Percentiles rank a stretch among this genome's conserved stretches.
Conservation (phyloP, 2,329 filamentous ascomycete genomes). For the Neurospora crassa region DNA sequence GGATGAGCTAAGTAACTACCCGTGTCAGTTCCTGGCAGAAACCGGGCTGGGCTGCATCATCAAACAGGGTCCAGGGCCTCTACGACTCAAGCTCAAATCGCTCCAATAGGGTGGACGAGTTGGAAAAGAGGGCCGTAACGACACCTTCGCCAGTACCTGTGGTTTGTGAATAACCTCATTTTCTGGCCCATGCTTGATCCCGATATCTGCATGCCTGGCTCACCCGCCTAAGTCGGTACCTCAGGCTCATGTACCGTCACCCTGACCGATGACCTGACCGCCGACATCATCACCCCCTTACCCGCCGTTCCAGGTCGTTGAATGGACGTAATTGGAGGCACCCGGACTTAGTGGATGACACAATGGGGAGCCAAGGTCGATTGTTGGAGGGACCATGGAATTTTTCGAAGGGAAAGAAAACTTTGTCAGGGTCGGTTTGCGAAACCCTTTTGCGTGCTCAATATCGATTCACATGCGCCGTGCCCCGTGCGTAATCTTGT, state of each 20-base stretch:
- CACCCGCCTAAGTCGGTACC: not conserved
- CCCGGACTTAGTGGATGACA: not conserved
- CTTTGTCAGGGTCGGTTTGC: not conserved
- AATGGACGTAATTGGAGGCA: not conserved
- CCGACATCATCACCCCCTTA: not conserved
- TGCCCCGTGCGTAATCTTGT: not conserved
- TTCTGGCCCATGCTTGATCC: not conserved
- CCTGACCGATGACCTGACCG: not conserved
- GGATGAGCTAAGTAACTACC: not conserved
- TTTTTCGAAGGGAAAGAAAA: not conserved
- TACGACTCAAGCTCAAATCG: not conserved
- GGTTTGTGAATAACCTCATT: not conserved
- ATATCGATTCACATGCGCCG: not conserved
- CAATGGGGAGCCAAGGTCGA: not conserved
- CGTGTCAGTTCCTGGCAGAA: not conserved
- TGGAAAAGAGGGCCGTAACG: not conserved
- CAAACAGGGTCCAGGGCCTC: not conserved
- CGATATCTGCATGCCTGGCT: not conserved
- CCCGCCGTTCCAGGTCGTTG: not conserved
- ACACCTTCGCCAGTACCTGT: not conserved
- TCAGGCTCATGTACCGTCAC: not conserved
- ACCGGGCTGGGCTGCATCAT: not conserved
- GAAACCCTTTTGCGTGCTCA: not conserved
- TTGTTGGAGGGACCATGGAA: not conserved
- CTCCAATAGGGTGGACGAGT: not conserved